phyloP scores from a whole-genome alignment of 78 protist genomes.

The Chrysochromulina tobinii region DNA sequence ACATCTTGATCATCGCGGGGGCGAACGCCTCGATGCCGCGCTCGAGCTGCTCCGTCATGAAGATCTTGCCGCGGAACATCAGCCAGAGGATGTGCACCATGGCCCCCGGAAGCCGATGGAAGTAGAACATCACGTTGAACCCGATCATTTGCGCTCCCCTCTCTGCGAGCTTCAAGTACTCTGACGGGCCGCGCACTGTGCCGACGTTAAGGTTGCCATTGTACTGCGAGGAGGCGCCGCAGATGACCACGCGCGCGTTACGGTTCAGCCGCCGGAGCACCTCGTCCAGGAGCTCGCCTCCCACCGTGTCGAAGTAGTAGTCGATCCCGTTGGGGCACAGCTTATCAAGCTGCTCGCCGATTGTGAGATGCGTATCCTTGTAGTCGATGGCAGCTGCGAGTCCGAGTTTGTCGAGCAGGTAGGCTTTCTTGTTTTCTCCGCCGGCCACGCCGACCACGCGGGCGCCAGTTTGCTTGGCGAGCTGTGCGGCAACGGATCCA shows the following conservation, averaged over 20 bases:
- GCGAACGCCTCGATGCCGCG: not conserved
- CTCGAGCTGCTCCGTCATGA: not conserved
- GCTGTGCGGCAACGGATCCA: not conserved
- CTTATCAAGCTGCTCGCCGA: not conserved
- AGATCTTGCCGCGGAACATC: not conserved
- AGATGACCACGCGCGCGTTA: not conserved
- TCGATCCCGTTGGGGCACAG: not conserved
- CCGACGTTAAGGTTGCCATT: constrained; percentile 9
- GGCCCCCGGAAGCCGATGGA: not conserved
- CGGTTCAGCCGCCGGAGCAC: not conserved
- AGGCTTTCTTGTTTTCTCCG: not conserved
- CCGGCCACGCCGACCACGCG: not conserved
- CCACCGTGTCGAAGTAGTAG: not conserved
- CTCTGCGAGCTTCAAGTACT: not conserved
- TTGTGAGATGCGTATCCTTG: not conserved
- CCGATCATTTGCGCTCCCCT: not conserved
- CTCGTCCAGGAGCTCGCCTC: not conserved
- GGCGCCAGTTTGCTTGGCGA: not conserved
- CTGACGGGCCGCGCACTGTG: not conserved
- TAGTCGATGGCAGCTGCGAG: not conserved
- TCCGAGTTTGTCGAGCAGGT: not conserved
- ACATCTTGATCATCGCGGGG: not conserved
- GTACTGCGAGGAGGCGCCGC: constrained; percentile 5
- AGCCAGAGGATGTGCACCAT: not conserved
- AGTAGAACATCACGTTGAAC: not conserved